A percentile compares a stretch with the other conserved stretches of the same genome.
Evolutionary conservation across 495 filamentous ascomycete genomes (phyloP).

Genomic region (Neurospora pannonica): DNA sequence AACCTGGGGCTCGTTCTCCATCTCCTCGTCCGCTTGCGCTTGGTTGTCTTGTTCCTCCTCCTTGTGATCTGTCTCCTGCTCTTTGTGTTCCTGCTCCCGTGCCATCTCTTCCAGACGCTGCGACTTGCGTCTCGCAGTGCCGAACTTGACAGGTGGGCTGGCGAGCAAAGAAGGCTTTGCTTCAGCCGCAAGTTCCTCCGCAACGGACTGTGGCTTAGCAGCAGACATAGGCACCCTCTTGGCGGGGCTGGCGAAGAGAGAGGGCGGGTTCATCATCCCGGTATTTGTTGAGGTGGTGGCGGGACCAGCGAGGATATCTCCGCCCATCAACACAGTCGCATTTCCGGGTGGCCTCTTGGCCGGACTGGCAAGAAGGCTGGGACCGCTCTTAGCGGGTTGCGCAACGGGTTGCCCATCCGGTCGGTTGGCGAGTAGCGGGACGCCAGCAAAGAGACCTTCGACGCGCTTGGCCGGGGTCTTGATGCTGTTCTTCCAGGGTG

Average conservation of each 20-base stretch:
- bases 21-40: neutral
- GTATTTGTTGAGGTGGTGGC: neutral
- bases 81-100: neutral
- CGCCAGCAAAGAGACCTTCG: slow-evolving; percentile 13
- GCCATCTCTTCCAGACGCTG: neutral
- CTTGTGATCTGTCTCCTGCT: neutral
- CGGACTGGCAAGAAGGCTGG: neutral
- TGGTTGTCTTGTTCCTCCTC: neutral
- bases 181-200: neutral
- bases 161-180: slow-evolving; percentile 29
- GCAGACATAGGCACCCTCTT: neutral
- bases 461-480: slow-evolving; percentile 37
- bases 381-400: neutral
- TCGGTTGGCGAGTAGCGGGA: neutral
- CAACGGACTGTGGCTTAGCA: neutral
- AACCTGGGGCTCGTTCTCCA: neutral
- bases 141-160: neutral
- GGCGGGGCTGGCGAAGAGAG: neutral
- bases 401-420: slow-evolving; percentile 2
- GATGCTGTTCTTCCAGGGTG: slow-evolving; percentile 40
- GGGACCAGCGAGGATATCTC: neutral
- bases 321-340: neutral
- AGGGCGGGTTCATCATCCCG: neutral
- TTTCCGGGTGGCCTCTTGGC: neutral
- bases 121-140: neutral